phyloP scores from a whole-genome alignment of 2,329 filamentous ascomycete genomes.

The Paracoccidioides brasiliensis region DNA sequence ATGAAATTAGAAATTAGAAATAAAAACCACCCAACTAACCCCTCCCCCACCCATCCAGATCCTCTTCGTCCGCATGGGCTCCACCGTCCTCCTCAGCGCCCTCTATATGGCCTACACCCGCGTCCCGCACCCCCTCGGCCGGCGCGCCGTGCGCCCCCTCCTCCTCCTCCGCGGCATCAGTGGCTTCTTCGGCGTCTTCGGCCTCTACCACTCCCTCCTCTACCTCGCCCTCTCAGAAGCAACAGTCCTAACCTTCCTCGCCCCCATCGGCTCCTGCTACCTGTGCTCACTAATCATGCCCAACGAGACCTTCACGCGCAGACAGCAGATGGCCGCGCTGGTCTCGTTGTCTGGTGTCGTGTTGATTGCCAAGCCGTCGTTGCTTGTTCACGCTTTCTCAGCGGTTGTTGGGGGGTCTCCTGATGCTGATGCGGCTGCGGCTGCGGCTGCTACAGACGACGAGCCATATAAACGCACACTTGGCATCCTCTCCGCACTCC shows the following conservation, averaged over 20 bases:
- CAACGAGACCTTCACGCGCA: slow-evolving; percentile 63
- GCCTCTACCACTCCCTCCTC: slow-evolving; percentile 60
- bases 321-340: slow-evolving; percentile 62
- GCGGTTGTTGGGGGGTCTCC: background rate
- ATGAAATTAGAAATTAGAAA: too few species aligned
- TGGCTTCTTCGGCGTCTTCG: slow-evolving; percentile 69
- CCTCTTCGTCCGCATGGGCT: slow-evolving; percentile 63
- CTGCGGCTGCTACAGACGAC: slow-evolving; percentile 30
- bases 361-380: slow-evolving; percentile 62
- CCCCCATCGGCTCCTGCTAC: slow-evolving; percentile 66
- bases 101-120: slow-evolving; percentile 60
- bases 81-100: slow-evolving; percentile 55
- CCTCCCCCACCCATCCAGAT: slow-evolving; percentile 34
- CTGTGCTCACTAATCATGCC: slow-evolving; percentile 58
- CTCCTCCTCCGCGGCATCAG: slow-evolving; percentile 54
- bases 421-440: background rate
- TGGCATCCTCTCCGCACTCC: slow-evolving; percentile 57
- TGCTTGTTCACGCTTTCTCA: slow-evolving; percentile 36
- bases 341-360: slow-evolving; percentile 68
- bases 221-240: slow-evolving; percentile 79
- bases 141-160: slow-evolving; percentile 51
- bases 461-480: slow-evolving; percentile 46
- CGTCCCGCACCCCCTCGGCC: slow-evolving; percentile 57
- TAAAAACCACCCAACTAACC: background rate
- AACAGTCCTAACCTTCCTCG: slow-evolving; percentile 78